Evolutionary conservation across 768 basidiomycete genomes (phyloP), one percentile per base, ranked within the genome.

Genomic region (Scleroderma bovista): DNA sequence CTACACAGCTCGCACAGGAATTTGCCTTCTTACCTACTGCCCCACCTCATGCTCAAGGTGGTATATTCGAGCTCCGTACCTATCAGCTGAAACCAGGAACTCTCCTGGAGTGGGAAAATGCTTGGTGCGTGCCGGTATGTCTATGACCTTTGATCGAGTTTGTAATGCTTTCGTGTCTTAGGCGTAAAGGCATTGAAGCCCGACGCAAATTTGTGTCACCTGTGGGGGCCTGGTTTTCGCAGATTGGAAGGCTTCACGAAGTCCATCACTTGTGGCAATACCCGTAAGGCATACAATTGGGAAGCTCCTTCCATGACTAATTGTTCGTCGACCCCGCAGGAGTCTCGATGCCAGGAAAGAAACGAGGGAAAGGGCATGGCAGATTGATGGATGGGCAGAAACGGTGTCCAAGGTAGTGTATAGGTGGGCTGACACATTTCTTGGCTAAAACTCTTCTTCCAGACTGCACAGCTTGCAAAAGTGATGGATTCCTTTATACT

Each of bases 231-330:
- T 93, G 90, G 89, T 94, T 90, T 69, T 87, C 88, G 49, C 90
- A 92, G 66, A 75, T 90, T 42, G 90, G 90, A 46, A 78, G 86
- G 43, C 73, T 91, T 47, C 86, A 91, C 62, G 79, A 90, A 57
- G 95, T 96, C 8, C 89, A 97, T 64, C 95, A 97, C 70, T 80
- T 97, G 71, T 98, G 95, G 95, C 94, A 97, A 69, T 95, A 95
- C 65, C 84, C 84, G 90, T 92, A 60, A 64, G 84, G 77, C 52
- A 51, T 41, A 43, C 32, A 51, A 19, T 48, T 15, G 45, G 24
- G 26, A 31, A 40, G 44, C 10, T 40, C 39, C n/a, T 22, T 17
- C 12, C 15, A 8, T 33, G 50, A 45, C 46, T 31, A 22, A 15
- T 51, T 61, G 49, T 49, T 51, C 55, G 48, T 48, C 29, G 6